Base-by-base conservation (phyloP, 768 basidiomycete species). In the Suillus plorans region DNA sequence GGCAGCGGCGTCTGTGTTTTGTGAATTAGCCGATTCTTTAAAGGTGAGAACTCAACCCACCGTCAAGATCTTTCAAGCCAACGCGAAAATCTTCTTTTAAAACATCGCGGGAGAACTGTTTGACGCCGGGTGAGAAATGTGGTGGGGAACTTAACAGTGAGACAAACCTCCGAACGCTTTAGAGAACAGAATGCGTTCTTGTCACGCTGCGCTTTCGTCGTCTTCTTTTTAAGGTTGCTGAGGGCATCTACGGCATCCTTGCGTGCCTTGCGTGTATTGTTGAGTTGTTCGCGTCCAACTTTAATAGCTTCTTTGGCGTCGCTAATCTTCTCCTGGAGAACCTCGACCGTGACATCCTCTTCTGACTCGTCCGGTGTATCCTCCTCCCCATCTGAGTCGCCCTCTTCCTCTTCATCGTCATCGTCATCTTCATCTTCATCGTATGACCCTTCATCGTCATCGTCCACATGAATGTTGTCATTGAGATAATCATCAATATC, bases 101-200 rank as follows among this genome's bases (percentile, higher is more conserved):
- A 6, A 84, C 81, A 56, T 84, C 84, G 18, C 80, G 78, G 34
- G 86, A 86, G 67, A 80, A 87, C 85, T 88, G 52, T 0, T 22
- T 8, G 20, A 22, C 8, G 37, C 31, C 45, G 49, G 34, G 37
- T 65, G 14, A 67, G 49, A 69, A 22, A 57, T 63, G 55, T n/a
- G 16, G 44, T 28, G 58, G 7, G 53, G 52, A 31, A 41, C 5
- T 47, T n/a, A 31, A n/a, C 34, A 20, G 47, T 20, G 14, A 44
- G 31, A 64, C 73, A 64, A 56, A 85, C 86, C 76, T 85, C 84
- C 3, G 85, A 85, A 6, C 86, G 80, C 71, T 83, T 86, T 63
- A 82, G 68, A 0, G 86, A 85, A 68, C 87, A 89, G 69, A 85
- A 86, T 0, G 81, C 85, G 66, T 88, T 88, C 77, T 88, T 88